phyloP scores from a whole-genome alignment of 192 early-diverging fungal genomes.

The Mortierella alpina region DNA sequence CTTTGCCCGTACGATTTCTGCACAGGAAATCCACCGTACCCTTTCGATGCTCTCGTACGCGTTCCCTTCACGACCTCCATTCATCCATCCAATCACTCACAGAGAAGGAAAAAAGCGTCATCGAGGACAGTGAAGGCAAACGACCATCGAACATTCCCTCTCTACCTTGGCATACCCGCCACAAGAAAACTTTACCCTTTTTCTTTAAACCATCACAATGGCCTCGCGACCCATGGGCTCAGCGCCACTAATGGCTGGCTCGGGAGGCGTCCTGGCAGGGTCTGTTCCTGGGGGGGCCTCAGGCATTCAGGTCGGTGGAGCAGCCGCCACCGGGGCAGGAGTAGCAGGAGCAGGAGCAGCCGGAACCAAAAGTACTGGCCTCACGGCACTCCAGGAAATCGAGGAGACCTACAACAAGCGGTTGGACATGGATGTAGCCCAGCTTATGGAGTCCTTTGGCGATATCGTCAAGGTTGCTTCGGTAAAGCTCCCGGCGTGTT shows the following conservation, averaged over 20 bases:
- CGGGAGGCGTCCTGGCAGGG: background rate
- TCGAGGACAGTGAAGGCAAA: too few relatives aligned
- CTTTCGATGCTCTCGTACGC: too few relatives aligned
- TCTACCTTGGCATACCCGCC: too few relatives aligned
- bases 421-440: conserved; percentile 59
- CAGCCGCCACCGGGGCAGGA: conserved; percentile 5
- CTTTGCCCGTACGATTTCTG: too few relatives aligned
- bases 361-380: conserved; percentile 6
- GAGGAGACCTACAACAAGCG: conserved; percentile 66
- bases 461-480: conserved; percentile 64
- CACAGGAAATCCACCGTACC: too few relatives aligned
- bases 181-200: background rate
- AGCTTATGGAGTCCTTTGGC: conserved; percentile 63
- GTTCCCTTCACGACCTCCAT: too few relatives aligned
- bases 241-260: conserved; percentile 13
- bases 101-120: background rate
- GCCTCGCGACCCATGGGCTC: conserved; percentile 32
- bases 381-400: conserved; percentile 55
- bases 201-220: conserved; percentile 10
- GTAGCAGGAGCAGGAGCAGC: conserved; percentile 11
- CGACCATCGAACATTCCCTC: too few relatives aligned
- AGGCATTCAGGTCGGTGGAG: background rate
- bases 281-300: too few relatives aligned
- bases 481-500: conserved; percentile 24
- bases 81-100: too few relatives aligned